Percentiles rank a stretch among this genome's conserved stretches.
Evolutionary conservation across 2,329 filamentous ascomycete species (phyloP).

Genomic region (Thermothelomyces thermophilus): DNA sequence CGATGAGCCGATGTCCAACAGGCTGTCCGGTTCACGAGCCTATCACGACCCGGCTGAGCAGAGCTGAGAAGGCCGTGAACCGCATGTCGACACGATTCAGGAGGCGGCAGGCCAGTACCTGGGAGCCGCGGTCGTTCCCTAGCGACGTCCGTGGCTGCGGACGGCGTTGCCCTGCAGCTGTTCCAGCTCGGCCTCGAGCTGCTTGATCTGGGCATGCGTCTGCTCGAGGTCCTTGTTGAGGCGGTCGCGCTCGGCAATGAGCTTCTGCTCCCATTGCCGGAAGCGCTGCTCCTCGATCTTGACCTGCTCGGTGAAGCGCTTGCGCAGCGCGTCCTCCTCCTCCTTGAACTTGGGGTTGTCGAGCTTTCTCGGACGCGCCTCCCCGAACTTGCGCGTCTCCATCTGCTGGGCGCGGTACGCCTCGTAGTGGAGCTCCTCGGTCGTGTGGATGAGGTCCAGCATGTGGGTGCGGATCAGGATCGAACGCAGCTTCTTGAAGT

Average conservation of each 20-base stretch:
- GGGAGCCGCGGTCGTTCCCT: conserved; percentile 29
- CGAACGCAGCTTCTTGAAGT: conserved; percentile 99
- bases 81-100: conserved; percentile 7
- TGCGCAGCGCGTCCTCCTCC: conserved; percentile 95
- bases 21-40: background rate
- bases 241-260: conserved; percentile 95
- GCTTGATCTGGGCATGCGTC: conserved; percentile 91
- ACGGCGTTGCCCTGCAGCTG: conserved; percentile 83
- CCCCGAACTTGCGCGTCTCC: conserved; percentile 99
- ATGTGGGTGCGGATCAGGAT: conserved; percentile 99
- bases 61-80: background rate
- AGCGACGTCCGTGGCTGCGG: conserved; percentile 88
- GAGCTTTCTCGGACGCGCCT: conserved; percentile 92
- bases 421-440: conserved; percentile 98
- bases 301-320: conserved; percentile 99
- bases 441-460: conserved; percentile 99
- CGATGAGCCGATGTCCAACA: background rate
- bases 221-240: conserved; percentile 99
- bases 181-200: conserved; percentile 87
- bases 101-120: background rate
- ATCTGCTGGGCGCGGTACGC: conserved; percentile 98
- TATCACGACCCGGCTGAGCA: background rate
- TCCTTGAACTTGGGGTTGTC: conserved; percentile 99
- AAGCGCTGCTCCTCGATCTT: conserved; percentile 99
- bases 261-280: conserved; percentile 99